These are phyloP conservation scores for Butyriboletus loyo DNA, from an alignment of 768 basidiomycete species.

Conservation along the genomic window DNA sequence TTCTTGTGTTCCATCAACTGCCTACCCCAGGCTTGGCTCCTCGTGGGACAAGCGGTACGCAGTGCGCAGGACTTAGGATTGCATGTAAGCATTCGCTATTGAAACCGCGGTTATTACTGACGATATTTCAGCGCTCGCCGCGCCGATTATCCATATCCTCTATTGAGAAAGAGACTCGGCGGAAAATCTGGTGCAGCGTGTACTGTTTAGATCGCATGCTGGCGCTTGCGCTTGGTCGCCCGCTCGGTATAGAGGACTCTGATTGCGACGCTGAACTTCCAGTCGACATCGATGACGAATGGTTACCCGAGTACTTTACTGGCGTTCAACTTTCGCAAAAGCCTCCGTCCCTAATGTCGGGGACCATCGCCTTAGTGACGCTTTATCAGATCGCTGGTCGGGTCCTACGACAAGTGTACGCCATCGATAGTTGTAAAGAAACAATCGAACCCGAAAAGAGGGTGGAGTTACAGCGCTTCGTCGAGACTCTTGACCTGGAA, in stretches of 20 bases:
- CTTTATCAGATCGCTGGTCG: conserved; percentile 85
- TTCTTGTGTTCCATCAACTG: conserved; percentile 93
- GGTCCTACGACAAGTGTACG: conserved; percentile 80
- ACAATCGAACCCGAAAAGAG: conserved; percentile 70
- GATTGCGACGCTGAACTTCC: conserved; percentile 91
- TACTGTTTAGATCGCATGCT: conserved; percentile 91
- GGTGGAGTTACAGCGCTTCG: conserved; percentile 69
- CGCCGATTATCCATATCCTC: conserved; percentile 65
- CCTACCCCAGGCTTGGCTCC: conserved; percentile 90
- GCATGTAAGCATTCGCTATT: conserved; percentile 59
- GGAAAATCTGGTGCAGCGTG: conserved; percentile 94
- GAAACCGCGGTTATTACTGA: conserved; percentile 13
- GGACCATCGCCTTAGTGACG: conserved; percentile 68
- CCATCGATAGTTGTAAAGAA: conserved; percentile 74
- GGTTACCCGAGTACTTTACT: conserved; percentile 66
- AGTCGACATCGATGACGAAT: conserved; percentile 78
- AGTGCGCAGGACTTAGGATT: conserved; percentile 89
- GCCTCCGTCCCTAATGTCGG: conserved; percentile 74
- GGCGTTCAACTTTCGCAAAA: conserved; percentile 56
- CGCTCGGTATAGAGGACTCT: conserved; percentile 82
- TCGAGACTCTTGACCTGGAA: conserved; percentile 74
- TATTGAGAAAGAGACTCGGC: conserved; percentile 84
- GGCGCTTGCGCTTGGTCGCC: conserved; percentile 84
- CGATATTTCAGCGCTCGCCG: conserved; percentile 65
- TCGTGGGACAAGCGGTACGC: conserved; percentile 87